These are phyloP conservation scores for Sarocladium kiliense DNA, from an alignment of 2,329 filamentous ascomycete genomes.

Conservation along the genomic window DNA sequence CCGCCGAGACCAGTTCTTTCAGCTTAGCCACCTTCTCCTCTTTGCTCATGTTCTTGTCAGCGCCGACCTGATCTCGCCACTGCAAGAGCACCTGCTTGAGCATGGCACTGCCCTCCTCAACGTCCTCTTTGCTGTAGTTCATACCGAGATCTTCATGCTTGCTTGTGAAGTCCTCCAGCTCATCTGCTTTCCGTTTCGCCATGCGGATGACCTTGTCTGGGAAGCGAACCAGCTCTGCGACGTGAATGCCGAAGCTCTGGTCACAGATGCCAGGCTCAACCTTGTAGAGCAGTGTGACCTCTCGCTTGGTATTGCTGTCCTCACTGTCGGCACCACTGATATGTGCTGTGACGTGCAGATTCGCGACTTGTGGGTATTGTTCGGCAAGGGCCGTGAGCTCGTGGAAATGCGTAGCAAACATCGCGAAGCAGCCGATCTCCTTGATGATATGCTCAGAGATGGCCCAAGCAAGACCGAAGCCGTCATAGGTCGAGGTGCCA, in stretches of 20 bases:
- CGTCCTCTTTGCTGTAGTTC: slow-evolving; percentile 73
- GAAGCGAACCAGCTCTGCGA: slow-evolving; percentile 93
- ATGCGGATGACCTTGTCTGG: slow-evolving; percentile 96
- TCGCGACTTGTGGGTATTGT: slow-evolving; percentile 80
- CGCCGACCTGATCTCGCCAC: slow-evolving; percentile 76
- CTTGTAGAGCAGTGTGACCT: slow-evolving; percentile 95
- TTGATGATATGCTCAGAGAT: slow-evolving; percentile 97
- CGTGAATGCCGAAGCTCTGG: slow-evolving; percentile 97
- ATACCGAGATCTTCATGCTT: slow-evolving; percentile 61
- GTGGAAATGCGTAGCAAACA: slow-evolving; percentile 98
- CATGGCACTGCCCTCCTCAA: slow-evolving; percentile 80
- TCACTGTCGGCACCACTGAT: slow-evolving; percentile 55
- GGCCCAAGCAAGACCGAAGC: slow-evolving; percentile 97
- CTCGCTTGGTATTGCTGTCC: slow-evolving; percentile 52
- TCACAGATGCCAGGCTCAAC: slow-evolving; percentile 94
- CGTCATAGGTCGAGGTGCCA: slow-evolving; percentile 96
- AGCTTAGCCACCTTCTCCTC: slow-evolving; percentile 75
- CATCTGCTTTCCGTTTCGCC: slow-evolving; percentile 98
- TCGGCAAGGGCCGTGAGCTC: slow-evolving; percentile 90
- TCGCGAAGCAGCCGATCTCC: slow-evolving; percentile 87
- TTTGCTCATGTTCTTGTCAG: slow-evolving; percentile 51
- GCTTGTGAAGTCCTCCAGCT: slow-evolving; percentile 89
- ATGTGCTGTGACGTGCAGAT: slow-evolving; percentile 93
- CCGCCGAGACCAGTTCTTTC: slow-evolving; percentile 70
- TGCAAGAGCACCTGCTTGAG: slow-evolving; percentile 76